A percentile compares a stretch with the other conserved stretches of the same genome.
phyloP scores from a whole-genome alignment of 306 rosid species.

The Carpinus viminea region DNA sequence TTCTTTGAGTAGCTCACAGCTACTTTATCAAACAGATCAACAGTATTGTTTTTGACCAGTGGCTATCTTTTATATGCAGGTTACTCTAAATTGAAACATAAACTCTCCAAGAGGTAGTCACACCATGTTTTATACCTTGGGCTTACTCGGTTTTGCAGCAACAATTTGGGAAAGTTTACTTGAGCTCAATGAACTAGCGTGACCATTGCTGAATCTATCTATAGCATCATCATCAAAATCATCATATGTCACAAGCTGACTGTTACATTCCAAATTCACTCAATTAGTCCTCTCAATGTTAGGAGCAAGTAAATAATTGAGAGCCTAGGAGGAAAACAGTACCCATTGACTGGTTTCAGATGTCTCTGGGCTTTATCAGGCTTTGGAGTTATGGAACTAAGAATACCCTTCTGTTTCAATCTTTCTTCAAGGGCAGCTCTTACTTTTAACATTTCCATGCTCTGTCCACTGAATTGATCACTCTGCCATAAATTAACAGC shows the following conservation, averaged over 20 bases:
- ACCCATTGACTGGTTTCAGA: constrained; percentile 69
- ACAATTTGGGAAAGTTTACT: constrained; percentile 44
- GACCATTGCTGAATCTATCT: constrained; percentile 40
- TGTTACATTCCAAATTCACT: constrained; percentile 34
- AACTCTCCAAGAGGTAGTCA: neutral
- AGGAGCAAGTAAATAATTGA: constrained; percentile 14
- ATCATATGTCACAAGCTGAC: constrained; percentile 69
- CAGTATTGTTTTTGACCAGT: neutral
- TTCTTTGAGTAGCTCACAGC: neutral
- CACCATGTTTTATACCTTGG: constrained; percentile 48
- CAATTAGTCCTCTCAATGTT: constrained; percentile 32
- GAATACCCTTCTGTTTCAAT: constrained; percentile 66
- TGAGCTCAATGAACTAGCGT: constrained; percentile 31
- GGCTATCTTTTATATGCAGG: neutral
- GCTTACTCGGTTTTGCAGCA: constrained; percentile 46
- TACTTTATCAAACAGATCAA: neutral
- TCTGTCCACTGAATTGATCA: constrained; percentile 56
- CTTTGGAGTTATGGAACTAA: constrained; percentile 52
- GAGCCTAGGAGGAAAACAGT: constrained; percentile 23
- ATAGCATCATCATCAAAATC: constrained; percentile 78
- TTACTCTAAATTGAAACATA: constrained; percentile 8
- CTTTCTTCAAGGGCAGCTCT: constrained; percentile 80
- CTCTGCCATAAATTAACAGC: constrained; percentile 46
- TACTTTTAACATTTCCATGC: constrained; percentile 76
- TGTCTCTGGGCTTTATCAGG: constrained; percentile 47